phyloP scores from a whole-genome alignment of 306 rosid genomes.

The Mucuna pruriens region DNA sequence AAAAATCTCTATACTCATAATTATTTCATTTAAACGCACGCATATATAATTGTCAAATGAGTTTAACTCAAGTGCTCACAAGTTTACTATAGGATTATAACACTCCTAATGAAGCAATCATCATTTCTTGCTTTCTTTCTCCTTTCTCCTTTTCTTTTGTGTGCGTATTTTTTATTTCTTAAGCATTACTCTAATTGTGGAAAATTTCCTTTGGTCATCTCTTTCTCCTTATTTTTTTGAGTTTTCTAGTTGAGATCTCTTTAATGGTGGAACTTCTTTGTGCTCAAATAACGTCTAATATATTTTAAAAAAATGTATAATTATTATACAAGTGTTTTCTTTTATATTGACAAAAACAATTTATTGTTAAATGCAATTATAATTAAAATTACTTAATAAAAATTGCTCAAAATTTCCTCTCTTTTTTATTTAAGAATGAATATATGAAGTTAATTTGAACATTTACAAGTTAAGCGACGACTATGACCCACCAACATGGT shows the following conservation, averaged over 20 bases:
- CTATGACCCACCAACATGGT: neutral
- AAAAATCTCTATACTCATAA: too few species aligned
- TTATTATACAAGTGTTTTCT: neutral
- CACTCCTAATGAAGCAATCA: neutral
- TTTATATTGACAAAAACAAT: neutral
- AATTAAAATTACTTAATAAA: neutral
- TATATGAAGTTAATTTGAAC: neutral
- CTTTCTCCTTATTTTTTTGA: neutral
- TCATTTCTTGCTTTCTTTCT: too few species aligned
- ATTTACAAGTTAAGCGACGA: neutral
- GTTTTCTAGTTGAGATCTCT: neutral
- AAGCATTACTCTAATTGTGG: neutral
- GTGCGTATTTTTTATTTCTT: neutral
- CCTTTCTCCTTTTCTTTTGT: neutral
- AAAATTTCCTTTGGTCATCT: neutral
- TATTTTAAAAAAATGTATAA: too few species aligned
- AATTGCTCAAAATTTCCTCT: neutral
- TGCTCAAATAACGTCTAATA: neutral
- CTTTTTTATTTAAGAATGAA: too few species aligned
- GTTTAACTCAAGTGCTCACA: neutral
- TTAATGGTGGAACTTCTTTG: neutral
- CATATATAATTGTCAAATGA: neutral
- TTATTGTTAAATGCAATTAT: neutral
- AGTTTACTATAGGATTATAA: neutral
- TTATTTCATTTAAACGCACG: neutral